Base-by-base conservation (phyloP, 75 land plant genomes). In the Larix kaempferi region DNA sequence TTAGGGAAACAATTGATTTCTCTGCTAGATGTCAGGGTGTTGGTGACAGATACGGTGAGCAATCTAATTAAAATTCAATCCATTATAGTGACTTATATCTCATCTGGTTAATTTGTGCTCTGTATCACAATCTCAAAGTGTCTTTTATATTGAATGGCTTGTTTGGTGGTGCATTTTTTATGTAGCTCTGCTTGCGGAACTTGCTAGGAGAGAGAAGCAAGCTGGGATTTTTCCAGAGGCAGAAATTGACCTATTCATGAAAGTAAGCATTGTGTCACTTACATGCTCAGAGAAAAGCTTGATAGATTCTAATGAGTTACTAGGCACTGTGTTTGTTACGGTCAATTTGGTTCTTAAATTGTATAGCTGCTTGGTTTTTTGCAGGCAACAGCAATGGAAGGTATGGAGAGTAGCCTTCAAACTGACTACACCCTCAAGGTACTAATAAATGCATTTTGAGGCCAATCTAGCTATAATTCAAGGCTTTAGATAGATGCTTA, bases 191-290 rank as follows among this genome's bases (percentile, higher is more conserved):
- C 79, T 91, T 59, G 59, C 79, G 5, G 94, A 91, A 76, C 81
- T 93, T 1, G 69, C 76, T 4, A 86, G 75, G 56, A 74, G 89
- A 54, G 96, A 93, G 81, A 88, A 89, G 73, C 88, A 93, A 80
- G 82, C 71, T 33, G 89, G 86, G 33, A 84, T 93, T 33, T 86
- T 83, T 29, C 96, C 96, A 15, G 82, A 82, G 76, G 89, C 94
- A 56, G 94, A 88, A 39, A 82, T 93, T 76, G 96, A 91, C 79
- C 84, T 89, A n/a, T 93, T 87, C 71, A 91, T 93, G 96, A 93
- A 93, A 88, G 96, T 93, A 19, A 25, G 64, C 26, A 73, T 26
- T 35, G 54, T 49, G 54, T 12, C 54, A 49, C 54, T 49, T 49
- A 49, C 54, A 10, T 49, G 12, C 54, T 49, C 12, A 1, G 54